These are phyloP conservation scores for Breviolum minutum DNA, from an alignment of 73 alveolate genomes.

Conservation along the genomic window DNA sequence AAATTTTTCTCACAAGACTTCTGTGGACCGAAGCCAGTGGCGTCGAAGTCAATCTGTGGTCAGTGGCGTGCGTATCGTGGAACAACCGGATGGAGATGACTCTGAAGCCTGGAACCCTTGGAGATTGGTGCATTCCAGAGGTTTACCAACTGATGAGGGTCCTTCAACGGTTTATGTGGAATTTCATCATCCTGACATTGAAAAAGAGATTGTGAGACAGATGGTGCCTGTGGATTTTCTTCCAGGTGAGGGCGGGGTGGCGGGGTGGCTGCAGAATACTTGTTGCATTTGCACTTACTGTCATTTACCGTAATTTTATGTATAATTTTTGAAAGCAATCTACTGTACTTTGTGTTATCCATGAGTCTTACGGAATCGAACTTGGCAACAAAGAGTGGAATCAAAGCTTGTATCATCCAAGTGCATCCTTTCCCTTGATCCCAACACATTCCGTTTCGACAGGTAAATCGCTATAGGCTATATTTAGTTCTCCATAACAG, in stretches of 20 bases:
- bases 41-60: slow-evolving; percentile 74
- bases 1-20: not conserved
- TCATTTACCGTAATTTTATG: no score
- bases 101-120: slow-evolving; percentile 5
- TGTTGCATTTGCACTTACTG: no score
- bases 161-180: slow-evolving; percentile 81
- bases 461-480: no score
- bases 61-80: slow-evolving; percentile 44
- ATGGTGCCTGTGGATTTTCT: slow-evolving; percentile 60
- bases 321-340: no score
- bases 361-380: no score
- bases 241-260: not conserved
- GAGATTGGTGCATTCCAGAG: slow-evolving; percentile 38
- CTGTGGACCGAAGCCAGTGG: slow-evolving; percentile 15
- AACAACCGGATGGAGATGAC: not conserved
- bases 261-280: no score
- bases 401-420: no score
- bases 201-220: slow-evolving; percentile 44
- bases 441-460: no score
- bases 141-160: slow-evolving; percentile 79
- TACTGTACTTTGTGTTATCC: no score
- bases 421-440: no score
- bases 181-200: slow-evolving; percentile 21
- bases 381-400: no score
- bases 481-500: no score